Conservation (phyloP, 129 eudicot genomes). For the Deinandra increscens region DNA sequence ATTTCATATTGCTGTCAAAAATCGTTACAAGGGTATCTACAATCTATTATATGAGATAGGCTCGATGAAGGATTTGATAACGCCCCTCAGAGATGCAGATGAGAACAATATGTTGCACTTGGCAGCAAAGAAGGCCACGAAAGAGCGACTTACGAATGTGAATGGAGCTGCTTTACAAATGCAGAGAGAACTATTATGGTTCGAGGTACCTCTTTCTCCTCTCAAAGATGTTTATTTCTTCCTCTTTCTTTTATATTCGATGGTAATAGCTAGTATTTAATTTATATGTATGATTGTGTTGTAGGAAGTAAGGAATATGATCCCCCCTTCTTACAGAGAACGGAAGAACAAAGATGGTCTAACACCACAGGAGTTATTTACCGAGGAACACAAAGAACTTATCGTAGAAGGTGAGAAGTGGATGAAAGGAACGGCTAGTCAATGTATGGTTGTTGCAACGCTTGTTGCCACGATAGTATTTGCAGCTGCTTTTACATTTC, state of each 20-base stretch:
- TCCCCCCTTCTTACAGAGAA: background rate
- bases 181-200: conserved; percentile 1
- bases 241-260: background rate
- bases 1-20: background rate
- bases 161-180: background rate
- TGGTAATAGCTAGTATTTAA: background rate
- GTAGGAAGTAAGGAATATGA: conserved; percentile 5
- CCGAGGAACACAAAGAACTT: conserved; percentile 7
- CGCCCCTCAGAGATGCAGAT: background rate
- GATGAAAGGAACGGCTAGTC: background rate
- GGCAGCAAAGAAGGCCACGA: background rate
- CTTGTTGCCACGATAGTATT: conserved; percentile 14
- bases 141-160: background rate
- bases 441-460: background rate
- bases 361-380: conserved; percentile 11
- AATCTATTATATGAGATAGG: conserved; percentile 4
- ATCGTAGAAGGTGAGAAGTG: conserved; percentile 3
- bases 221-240: background rate
- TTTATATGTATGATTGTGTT: background rate
- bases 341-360: background rate
- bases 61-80: conserved; percentile 11
- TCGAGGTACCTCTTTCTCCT: background rate
- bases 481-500: background rate
- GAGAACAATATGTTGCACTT: conserved; percentile 12
- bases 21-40: conserved; percentile 1